Percentiles rank a stretch among this genome's conserved stretches.
These are phyloP conservation scores for Dactylellina sp. DNA, from an alignment of 2,329 filamentous ascomycete genomes.

Conservation along the genomic window DNA sequence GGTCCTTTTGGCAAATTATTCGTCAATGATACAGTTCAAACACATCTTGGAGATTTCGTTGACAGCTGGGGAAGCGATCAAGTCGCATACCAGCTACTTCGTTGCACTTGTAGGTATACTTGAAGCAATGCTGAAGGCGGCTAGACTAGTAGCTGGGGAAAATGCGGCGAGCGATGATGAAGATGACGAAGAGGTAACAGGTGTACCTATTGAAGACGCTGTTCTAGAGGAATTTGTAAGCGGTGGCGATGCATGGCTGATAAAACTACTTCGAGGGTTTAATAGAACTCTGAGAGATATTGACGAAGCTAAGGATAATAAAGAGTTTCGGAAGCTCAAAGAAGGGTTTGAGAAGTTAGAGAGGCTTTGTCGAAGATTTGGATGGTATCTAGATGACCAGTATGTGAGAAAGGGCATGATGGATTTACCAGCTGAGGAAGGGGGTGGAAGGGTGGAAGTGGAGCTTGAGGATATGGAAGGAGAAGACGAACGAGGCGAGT, in stretches of 20 bases:
- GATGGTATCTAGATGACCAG: conserved; percentile 52
- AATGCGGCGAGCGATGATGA: conserved; percentile 57
- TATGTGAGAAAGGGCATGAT: conserved; percentile 55
- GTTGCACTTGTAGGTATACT: conserved; percentile 50
- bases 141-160: conserved; percentile 53
- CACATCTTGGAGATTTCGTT: conserved; percentile 58
- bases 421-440: conserved; percentile 54
- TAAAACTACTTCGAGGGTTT: conserved; percentile 58
- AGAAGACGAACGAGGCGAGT: conserved; percentile 54
- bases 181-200: conserved; percentile 53
- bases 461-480: conserved; percentile 56
- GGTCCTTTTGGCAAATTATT: conserved; percentile 59
- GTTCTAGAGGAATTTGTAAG: conserved; percentile 53
- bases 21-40: conserved; percentile 59
- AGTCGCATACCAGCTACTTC: conserved; percentile 54
- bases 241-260: conserved; percentile 58
- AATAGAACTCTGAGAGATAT: conserved; percentile 56
- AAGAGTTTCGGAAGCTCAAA: conserved; percentile 21
- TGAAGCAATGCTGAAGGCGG: conserved; percentile 52
- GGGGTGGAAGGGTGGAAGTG: conserved; percentile 48
- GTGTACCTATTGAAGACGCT: conserved; percentile 30
- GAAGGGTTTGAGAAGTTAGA: conserved; percentile 28
- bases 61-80: conserved; percentile 56
- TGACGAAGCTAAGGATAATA: conserved; percentile 22
- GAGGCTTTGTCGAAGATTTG: conserved; percentile 29